A percentile compares a stretch with the other conserved stretches of the same genome.
These are phyloP conservation scores for Bryoerythrophyllum caledonicum DNA, from an alignment of 225 moss, liverwort and hornwort genomes.

Conservation along the genomic window DNA sequence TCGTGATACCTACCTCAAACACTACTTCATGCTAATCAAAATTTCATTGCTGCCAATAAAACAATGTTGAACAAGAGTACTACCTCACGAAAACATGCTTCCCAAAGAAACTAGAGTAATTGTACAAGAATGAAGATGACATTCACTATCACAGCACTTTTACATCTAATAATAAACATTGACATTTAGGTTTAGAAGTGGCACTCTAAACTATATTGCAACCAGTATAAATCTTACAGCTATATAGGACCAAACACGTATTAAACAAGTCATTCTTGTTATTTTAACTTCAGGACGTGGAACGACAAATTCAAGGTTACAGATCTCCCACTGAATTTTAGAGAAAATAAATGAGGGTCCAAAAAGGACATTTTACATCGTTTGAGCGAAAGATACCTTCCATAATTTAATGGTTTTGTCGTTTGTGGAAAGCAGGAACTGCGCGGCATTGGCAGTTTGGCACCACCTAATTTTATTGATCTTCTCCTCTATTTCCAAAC, in stretches of 20 bases:
- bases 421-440: constrained; percentile 97
- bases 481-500: constrained; percentile 99
- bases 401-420: constrained; percentile 99
- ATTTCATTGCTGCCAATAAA: constrained; percentile 1
- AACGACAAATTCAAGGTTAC: not conserved
- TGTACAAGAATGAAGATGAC: not conserved
- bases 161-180: not conserved
- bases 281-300: not conserved
- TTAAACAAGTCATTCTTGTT: not conserved
- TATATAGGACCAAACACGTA: not conserved
- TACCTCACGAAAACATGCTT: not conserved
- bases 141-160: not conserved
- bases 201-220: not conserved
- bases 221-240: not conserved
- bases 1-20: constrained; percentile 7
- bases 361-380: constrained; percentile 1
- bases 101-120: not conserved
- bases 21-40: constrained; percentile 5
- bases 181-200: not conserved
- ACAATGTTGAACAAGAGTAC: not conserved
- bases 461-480: constrained; percentile 99
- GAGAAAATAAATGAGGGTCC: not conserved
- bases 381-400: constrained; percentile 63
- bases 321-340: not conserved
- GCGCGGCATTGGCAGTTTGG: constrained; percentile 93